These are phyloP conservation scores for Paulownia fortunei DNA, from an alignment of 257 asterid species.

Conservation along the genomic window DNA sequence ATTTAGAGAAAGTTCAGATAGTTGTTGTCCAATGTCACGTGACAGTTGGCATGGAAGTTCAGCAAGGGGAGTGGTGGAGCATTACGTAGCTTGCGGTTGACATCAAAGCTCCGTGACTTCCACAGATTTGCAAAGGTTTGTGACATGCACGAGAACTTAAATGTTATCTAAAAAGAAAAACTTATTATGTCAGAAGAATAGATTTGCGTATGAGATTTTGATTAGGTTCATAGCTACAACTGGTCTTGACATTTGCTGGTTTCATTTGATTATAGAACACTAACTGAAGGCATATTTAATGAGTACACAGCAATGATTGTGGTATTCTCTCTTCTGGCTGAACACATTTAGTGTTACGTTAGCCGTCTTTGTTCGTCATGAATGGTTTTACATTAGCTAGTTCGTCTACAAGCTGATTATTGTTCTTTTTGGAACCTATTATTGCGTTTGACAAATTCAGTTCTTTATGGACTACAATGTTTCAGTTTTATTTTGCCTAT, in stretches of 20 bases:
- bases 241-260: not conserved
- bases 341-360: not conserved
- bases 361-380: not conserved
- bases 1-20: slow-evolving; percentile 68
- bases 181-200: not conserved
- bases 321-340: slow-evolving; percentile 13
- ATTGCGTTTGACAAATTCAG: not conserved
- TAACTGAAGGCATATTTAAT: not conserved
- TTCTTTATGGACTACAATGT: not conserved
- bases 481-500: not conserved
- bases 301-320: no score
- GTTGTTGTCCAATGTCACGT: slow-evolving; percentile 71
- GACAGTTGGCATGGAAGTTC: slow-evolving; percentile 73
- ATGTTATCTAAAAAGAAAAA: not conserved
- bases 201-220: not conserved
- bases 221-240: no score
- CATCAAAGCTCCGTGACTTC: slow-evolving; percentile 93
- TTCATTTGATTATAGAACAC: not conserved
- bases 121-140: slow-evolving; percentile 90
- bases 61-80: slow-evolving; percentile 70
- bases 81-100: slow-evolving; percentile 80
- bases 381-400: not conserved
- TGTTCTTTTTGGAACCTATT: no score
- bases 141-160: slow-evolving; percentile 10
- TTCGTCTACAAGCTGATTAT: no score